Evolutionary conservation across 139 green algal species (phyloP).

Genomic region (Chlamydomonas sp.): DNA sequence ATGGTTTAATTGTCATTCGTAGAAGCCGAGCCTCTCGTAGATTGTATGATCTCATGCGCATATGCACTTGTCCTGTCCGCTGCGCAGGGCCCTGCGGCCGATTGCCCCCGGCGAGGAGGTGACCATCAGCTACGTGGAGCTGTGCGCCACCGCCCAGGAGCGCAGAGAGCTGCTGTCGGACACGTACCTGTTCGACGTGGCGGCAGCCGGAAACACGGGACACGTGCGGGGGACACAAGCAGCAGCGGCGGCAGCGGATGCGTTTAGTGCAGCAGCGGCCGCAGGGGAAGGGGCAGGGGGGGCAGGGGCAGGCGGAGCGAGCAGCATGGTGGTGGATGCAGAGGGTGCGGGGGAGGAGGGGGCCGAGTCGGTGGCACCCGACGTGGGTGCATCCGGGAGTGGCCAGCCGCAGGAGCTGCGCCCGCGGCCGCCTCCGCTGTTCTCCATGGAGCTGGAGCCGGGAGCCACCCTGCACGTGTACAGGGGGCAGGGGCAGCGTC

Average conservation of each 20-base stretch:
- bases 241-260: not conserved
- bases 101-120: slow-evolving; percentile 70
- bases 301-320: not conserved
- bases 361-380: not conserved
- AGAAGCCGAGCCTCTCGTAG: too few species aligned
- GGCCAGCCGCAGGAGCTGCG: not conserved
- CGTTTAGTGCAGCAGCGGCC: not conserved
- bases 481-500: not conserved
- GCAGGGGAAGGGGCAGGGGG: not conserved
- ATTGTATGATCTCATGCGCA: too few species aligned
- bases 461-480: slow-evolving; percentile 37
- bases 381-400: not conserved
- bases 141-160: slow-evolving; percentile 72
- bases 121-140: slow-evolving; percentile 83
- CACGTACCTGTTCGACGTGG: slow-evolving; percentile 80
- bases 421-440: slow-evolving; percentile 1
- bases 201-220: not conserved
- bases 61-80: too few species aligned
- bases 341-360: too few species aligned
- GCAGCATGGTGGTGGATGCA: not conserved
- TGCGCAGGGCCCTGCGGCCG: slow-evolving; percentile 58
- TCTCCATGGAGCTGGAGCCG: not conserved
- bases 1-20: too few species aligned
- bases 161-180: slow-evolving; percentile 57
- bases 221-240: not conserved